Evolutionary conservation across 1,284 basidiomycete genomes (phyloP).

Genomic region (Malassezia dermatis): DNA sequence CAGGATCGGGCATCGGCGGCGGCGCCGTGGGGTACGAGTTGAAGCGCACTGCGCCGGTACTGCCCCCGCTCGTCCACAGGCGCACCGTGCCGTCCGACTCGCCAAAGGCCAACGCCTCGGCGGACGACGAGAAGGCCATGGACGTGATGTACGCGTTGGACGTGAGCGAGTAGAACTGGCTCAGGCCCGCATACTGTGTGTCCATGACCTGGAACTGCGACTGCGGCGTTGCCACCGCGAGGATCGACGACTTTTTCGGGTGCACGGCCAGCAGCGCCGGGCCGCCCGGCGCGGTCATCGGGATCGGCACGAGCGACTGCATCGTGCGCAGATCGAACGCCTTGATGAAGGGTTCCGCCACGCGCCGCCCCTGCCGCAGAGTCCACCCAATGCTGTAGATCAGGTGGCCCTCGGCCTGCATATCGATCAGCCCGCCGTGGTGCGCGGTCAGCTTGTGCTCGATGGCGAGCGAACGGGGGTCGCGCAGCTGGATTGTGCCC

Average conservation of each 20-base stretch:
- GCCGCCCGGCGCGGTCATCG: conserved; percentile 64
- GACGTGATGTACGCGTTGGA: conserved; percentile 64
- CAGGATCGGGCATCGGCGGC: conserved; percentile 70
- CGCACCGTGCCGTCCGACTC: conserved; percentile 78
- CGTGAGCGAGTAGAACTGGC: conserved; percentile 55
- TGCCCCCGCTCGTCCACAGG: conserved; percentile 60
- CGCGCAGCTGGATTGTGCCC: conserved; percentile 43
- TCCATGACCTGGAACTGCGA: conserved; percentile 87
- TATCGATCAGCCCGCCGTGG: conserved; percentile 45
- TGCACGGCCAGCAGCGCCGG: conserved; percentile 77
- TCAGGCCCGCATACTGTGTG: conserved; percentile 59
- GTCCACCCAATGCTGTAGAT: conserved; percentile 46
- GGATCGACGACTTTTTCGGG: conserved; percentile 65
- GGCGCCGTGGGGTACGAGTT: conserved; percentile 78
- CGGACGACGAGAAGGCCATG: conserved; percentile 70
- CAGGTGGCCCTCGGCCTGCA: conserved; percentile 41
- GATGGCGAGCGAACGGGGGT: conserved; percentile 36
- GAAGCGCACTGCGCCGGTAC: conserved; percentile 55
- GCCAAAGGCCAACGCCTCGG: conserved; percentile 82
- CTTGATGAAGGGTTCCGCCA: conserved; percentile 83
- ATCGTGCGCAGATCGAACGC: conserved; percentile 79
- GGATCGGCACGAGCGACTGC: conserved; percentile 67
- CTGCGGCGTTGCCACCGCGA: conserved; percentile 70
- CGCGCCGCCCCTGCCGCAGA: conserved; percentile 64
- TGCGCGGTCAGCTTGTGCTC: conserved; percentile 43